Conservation (phyloP, 148 eudicot genomes). For the Chenopodium suecicum region DNA sequence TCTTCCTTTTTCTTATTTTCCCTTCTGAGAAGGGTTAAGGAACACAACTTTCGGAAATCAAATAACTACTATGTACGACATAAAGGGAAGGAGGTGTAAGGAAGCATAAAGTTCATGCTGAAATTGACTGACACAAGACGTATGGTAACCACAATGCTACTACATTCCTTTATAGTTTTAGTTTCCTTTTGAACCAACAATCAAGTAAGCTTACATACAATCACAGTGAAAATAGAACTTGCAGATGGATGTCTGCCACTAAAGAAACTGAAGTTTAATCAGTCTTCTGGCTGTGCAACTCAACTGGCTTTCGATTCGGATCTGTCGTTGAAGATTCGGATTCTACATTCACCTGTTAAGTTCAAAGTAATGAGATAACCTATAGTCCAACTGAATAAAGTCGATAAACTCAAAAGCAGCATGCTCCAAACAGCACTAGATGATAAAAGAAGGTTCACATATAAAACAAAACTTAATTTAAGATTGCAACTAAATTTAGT, state of each 20-base stretch:
- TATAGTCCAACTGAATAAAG: not conserved
- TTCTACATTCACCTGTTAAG: conserved; percentile 29
- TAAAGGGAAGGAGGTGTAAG: not conserved
- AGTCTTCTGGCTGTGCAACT: conserved; percentile 18
- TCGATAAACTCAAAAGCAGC: not conserved
- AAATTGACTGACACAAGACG: not conserved
- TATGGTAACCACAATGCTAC: conserved; percentile 2
- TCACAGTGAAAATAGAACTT: conserved; percentile 14
- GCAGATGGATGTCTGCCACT: not conserved
- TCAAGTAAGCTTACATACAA: conserved; percentile 16
- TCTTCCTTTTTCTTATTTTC: not conserved
- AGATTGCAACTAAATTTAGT: not conserved
- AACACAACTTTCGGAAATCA: not conserved
- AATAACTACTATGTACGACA: not conserved
- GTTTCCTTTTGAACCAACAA: conserved; percentile 7
- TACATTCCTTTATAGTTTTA: not conserved
- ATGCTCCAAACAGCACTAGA: not conserved
- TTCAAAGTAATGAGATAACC: not conserved
- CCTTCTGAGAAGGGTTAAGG: not conserved
- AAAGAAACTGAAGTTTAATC: conserved; percentile 9
- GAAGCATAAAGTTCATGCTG: not conserved
- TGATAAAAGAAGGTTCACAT: not conserved
- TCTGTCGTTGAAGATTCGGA: conserved; percentile 22
- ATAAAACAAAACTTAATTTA: not conserved
- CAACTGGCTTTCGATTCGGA: conserved; percentile 5